Evolutionary conservation across 177 flowering plant species (phyloP).

Genomic region (Vitis hybrid): DNA sequence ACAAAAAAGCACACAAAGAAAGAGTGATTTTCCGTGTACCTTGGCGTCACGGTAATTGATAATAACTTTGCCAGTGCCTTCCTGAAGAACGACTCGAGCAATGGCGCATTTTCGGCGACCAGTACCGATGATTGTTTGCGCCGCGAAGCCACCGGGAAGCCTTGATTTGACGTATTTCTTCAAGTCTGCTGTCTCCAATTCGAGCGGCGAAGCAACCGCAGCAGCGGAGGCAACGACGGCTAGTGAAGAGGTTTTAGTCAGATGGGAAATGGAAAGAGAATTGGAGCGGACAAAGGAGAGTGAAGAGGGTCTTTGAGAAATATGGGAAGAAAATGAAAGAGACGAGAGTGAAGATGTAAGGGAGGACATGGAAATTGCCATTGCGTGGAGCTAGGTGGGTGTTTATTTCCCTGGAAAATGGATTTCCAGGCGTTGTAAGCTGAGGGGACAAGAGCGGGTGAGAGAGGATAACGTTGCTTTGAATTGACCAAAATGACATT

Average conservation of each 20-base stretch:
- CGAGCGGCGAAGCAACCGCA: constrained; percentile 21
- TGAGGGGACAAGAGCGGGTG: neutral
- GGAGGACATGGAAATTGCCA: constrained; percentile 62
- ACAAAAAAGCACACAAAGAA: neutral
- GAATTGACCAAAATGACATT: too few relatives aligned
- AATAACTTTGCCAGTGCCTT: constrained; percentile 79
- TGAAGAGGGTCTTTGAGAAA: constrained; percentile 43
- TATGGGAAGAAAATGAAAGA: constrained; percentile 69
- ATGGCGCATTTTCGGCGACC: constrained; percentile 88
- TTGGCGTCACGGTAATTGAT: constrained; percentile 92
- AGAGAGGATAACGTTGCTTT: constrained; percentile 10
- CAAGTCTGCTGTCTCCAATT: constrained; percentile 42
- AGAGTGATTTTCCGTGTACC: constrained; percentile 36
- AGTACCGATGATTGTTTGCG: constrained; percentile 77
- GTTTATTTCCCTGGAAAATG: neutral
- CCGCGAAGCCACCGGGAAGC: constrained; percentile 95
- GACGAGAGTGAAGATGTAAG: constrained; percentile 67
- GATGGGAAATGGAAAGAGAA: constrained; percentile 23
- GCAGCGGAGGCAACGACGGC: constrained; percentile 34
- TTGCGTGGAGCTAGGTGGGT: constrained; percentile 7
- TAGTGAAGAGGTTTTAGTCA: constrained; percentile 13
- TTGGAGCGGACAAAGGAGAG: constrained; percentile 24
- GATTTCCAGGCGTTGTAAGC: constrained; percentile 5
- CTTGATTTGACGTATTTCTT: constrained; percentile 69
- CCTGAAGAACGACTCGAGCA: constrained; percentile 93